Conservation (phyloP, 2,329 filamentous ascomycete genomes). For the Colletotrichum musae region DNA sequence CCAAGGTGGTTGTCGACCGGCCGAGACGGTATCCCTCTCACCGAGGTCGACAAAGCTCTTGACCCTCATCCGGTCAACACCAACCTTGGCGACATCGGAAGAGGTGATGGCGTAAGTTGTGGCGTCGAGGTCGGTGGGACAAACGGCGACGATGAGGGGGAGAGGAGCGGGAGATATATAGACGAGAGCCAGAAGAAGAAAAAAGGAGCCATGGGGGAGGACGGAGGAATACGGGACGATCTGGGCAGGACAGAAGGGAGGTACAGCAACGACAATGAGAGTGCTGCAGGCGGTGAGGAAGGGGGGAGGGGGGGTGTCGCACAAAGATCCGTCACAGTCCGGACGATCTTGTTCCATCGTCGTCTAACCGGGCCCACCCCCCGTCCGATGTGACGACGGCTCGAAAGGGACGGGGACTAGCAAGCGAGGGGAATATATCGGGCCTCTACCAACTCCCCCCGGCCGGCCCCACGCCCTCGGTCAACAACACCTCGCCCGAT, state of each 20-base stretch:
- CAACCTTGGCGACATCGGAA: not conserved
- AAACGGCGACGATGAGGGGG: not conserved
- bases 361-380: conserved; percentile 21
- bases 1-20: not conserved
- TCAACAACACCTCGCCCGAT: conserved; percentile 26
- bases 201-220: not conserved
- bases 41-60: not conserved
- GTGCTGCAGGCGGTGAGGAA: not conserved
- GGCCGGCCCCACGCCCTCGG: conserved; percentile 27
- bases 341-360: conserved; percentile 40
- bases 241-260: not conserved
- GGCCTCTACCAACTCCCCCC: too few relatives aligned
- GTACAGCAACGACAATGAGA: not conserved
- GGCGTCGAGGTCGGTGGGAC: not conserved
- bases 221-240: not conserved
- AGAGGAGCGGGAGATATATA: conserved; percentile 31
- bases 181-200: conserved; percentile 4
- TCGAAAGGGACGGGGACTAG: not conserved
- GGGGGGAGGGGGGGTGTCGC: conserved; percentile 24
- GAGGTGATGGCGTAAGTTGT: not conserved
- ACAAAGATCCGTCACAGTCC: conserved; percentile 34
- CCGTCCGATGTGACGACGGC: conserved; percentile 25
- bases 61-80: conserved; percentile 4
- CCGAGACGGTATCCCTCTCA: not conserved
- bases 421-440: conserved; percentile 19